Conservation (phyloP, 2,329 filamentous ascomycete species). For the Aspergillus cejpii region DNA sequence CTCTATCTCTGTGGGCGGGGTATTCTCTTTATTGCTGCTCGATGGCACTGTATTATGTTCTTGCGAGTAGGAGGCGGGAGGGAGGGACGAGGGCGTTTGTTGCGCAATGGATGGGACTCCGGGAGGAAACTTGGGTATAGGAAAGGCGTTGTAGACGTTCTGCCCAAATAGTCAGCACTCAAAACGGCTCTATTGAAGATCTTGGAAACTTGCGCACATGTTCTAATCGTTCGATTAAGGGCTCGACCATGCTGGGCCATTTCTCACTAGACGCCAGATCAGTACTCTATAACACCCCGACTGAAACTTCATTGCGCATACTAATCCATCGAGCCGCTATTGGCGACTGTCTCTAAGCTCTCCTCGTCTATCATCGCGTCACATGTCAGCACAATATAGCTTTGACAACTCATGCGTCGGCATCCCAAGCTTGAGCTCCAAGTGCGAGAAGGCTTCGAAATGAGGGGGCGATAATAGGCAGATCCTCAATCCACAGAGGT, state of each 20-base stretch:
- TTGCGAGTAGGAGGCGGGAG: constrained; percentile 21
- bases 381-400: constrained; percentile 3
- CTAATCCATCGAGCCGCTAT: constrained; percentile 54
- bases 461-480: neutral
- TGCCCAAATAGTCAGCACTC: constrained; percentile 34
- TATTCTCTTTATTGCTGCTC: constrained; percentile 38
- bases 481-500: neutral
- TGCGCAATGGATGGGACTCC: constrained; percentile 32
- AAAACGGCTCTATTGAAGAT: neutral
- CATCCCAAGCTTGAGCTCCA: neutral
- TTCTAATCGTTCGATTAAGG: constrained; percentile 62
- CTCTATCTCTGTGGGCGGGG: constrained; percentile 27
- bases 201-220: constrained; percentile 41
- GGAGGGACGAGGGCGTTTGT: constrained; percentile 21
- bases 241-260: constrained; percentile 62
- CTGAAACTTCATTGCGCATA: constrained; percentile 31
- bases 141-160: constrained; percentile 71
- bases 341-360: constrained; percentile 51
- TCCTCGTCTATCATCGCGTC: constrained; percentile 41
- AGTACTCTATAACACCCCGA: constrained; percentile 16
- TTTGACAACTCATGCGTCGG: neutral
- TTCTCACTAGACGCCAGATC: constrained; percentile 49
- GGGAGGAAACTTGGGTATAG: constrained; percentile 55
- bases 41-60: constrained; percentile 24
- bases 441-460: neutral